These are phyloP conservation scores for Crithidia bombi DNA, from an alignment of 208 protist species.

Conservation along the genomic window DNA sequence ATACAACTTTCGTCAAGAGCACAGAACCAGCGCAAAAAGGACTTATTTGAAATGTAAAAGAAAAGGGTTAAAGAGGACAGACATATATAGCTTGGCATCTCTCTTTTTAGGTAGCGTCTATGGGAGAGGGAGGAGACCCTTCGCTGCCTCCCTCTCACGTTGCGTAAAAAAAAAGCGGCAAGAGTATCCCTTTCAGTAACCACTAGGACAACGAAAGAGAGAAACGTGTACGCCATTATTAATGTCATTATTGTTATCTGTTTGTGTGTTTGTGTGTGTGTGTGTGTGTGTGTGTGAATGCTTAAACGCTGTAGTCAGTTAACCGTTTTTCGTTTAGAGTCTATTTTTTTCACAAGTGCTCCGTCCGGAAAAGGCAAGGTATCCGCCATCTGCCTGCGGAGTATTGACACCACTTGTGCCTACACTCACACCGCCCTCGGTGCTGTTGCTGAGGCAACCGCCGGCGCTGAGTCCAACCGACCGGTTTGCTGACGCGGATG, in stretches of 20 bases:
- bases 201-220: too few species aligned
- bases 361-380: constrained; percentile 15
- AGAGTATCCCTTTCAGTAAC: too few species aligned
- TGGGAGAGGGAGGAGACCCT: too few species aligned
- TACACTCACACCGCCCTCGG: constrained; percentile 31
- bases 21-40: too few species aligned
- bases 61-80: too few species aligned
- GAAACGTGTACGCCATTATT: neutral
- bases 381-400: constrained; percentile 24
- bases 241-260: constrained; percentile 1
- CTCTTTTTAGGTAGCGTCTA: too few species aligned
- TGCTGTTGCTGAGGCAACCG: constrained; percentile 31
- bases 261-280: neutral
- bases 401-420: constrained; percentile 36
- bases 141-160: too few species aligned
- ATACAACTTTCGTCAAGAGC: too few species aligned
- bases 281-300: neutral
- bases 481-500: constrained; percentile 11
- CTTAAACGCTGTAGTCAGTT: neutral
- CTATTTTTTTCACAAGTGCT: constrained; percentile 14
- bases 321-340: constrained; percentile 13
- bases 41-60: too few species aligned
- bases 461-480: constrained; percentile 6
- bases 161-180: too few species aligned
- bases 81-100: too few species aligned